Conservation (phyloP, 768 basidiomycete species). For the Cystoderma amianthinum region DNA sequence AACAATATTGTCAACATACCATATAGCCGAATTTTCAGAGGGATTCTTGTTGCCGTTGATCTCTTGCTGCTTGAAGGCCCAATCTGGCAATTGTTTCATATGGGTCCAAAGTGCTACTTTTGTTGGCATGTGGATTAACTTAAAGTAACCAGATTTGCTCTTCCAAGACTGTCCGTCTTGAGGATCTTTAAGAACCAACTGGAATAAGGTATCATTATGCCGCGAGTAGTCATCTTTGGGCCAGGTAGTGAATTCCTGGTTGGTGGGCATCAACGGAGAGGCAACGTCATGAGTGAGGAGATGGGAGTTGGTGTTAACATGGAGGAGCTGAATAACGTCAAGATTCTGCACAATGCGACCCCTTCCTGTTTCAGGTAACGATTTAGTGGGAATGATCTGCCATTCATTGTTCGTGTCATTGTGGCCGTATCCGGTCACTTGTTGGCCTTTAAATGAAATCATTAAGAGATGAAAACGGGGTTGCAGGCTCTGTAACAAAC, state of each 20-base stretch:
- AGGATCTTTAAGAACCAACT: conserved; percentile 64
- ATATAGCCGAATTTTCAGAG: conserved; percentile 73
- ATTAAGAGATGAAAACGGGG: conserved; percentile 2
- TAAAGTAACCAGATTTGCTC: conserved; percentile 92
- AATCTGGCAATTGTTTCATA: conserved; percentile 77
- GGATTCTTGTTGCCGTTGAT: conserved; percentile 96
- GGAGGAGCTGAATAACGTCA: conserved; percentile 84
- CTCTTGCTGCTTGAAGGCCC: conserved; percentile 97
- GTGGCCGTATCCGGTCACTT: conserved; percentile 93
- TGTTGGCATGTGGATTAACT: conserved; percentile 82
- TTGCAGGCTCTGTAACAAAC: conserved; percentile 23
- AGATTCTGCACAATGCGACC: conserved; percentile 88
- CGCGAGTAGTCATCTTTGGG: conserved; percentile 68
- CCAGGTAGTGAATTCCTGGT: conserved; percentile 97
- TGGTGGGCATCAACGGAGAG: conserved; percentile 93
- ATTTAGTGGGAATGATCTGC: conserved; percentile 93
- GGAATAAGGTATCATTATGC: conserved; percentile 88
- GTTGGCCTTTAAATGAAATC: conserved; percentile 58
- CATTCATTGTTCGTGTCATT: conserved; percentile 94
- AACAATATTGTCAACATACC: conserved; percentile 85
- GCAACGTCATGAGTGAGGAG: conserved; percentile 97
- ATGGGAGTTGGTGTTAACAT: conserved; percentile 74
- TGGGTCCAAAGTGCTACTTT: conserved; percentile 96
- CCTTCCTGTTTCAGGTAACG: conserved; percentile 88
- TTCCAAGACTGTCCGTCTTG: conserved; percentile 81